Conservation (phyloP, 2,329 filamentous ascomycete genomes). For the Nemania diffusa region DNA sequence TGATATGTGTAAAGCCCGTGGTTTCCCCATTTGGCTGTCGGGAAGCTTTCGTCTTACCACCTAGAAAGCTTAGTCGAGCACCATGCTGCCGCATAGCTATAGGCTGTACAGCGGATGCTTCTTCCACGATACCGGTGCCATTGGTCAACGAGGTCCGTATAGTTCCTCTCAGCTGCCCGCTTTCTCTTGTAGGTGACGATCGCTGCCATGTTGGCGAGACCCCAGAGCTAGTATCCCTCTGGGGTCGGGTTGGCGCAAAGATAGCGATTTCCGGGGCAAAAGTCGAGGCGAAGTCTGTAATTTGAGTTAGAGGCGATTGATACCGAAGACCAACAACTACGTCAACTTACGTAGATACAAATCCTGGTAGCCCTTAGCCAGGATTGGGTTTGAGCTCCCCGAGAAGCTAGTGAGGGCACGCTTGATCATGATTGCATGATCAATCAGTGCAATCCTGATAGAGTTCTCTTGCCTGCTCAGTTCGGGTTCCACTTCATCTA, state of each 20-base stretch:
- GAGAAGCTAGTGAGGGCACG: conserved; percentile 78
- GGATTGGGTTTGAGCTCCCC: conserved; percentile 69
- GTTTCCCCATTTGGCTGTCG: conserved; percentile 45
- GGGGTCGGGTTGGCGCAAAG: conserved; percentile 64
- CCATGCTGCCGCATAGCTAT: conserved; percentile 64
- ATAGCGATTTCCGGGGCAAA: conserved; percentile 74
- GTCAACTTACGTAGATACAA: conserved; percentile 70
- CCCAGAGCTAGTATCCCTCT: conserved; percentile 53
- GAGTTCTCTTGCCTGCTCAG: conserved; percentile 75
- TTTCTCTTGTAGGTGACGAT: conserved; percentile 49
- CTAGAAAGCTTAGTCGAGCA: conserved; percentile 67
- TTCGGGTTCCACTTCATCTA: conserved; percentile 59
- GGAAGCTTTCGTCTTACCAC: conserved; percentile 61
- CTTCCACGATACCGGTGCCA: conserved; percentile 55
- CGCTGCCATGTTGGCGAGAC: conserved; percentile 55
- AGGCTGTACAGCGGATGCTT: conserved; percentile 61
- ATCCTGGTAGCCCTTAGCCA: conserved; percentile 66
- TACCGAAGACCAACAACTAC: neutral
- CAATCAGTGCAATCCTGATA: conserved; percentile 84
- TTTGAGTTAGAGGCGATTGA: conserved; percentile 33
- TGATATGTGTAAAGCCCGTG: conserved; percentile 42
- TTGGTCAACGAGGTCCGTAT: conserved; percentile 38
- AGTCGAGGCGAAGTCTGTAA: conserved; percentile 67
- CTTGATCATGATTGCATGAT: conserved; percentile 89
- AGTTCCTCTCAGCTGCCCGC: conserved; percentile 38